Percentiles rank a stretch among this genome's conserved stretches.
Evolutionary conservation across 73 alveolate genomes (phyloP).

Genomic region (Paramecium caudatum): DNA sequence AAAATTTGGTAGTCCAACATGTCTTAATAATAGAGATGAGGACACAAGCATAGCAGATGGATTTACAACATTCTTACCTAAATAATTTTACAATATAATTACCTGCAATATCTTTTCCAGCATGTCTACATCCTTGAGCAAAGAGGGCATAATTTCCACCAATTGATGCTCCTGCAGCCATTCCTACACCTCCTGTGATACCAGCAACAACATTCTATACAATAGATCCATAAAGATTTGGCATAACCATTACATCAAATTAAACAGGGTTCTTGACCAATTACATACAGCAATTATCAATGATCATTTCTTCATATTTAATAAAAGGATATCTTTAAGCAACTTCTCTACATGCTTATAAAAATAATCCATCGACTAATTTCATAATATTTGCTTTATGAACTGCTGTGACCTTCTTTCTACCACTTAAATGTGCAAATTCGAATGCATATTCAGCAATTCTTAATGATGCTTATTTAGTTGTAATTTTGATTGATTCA

Average conservation of each 20-base stretch:
- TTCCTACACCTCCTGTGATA: constrained; percentile 87
- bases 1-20: constrained; percentile 83
- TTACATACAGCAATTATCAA: constrained; percentile 82
- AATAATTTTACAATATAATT: neutral
- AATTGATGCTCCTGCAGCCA: constrained; percentile 85
- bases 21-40: constrained; percentile 82
- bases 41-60: constrained; percentile 85
- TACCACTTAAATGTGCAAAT: constrained; percentile 82
- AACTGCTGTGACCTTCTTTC: constrained; percentile 87
- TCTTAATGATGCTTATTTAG: constrained; percentile 77
- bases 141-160: constrained; percentile 81
- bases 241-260: constrained; percentile 86
- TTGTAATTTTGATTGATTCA: constrained; percentile 83
- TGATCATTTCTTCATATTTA: constrained; percentile 81
- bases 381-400: constrained; percentile 89
- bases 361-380: constrained; percentile 82
- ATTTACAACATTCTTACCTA: constrained; percentile 78
- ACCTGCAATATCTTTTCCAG: constrained; percentile 82
- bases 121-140: constrained; percentile 85
- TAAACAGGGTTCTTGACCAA: constrained; percentile 83
- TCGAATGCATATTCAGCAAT: constrained; percentile 89
- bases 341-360: constrained; percentile 87
- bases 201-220: constrained; percentile 81
- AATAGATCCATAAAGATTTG: constrained; percentile 86
- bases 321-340: constrained; percentile 80